Evolutionary conservation across 2,329 filamentous ascomycete genomes (phyloP).

Genomic region (Clonostachys byssicola): DNA sequence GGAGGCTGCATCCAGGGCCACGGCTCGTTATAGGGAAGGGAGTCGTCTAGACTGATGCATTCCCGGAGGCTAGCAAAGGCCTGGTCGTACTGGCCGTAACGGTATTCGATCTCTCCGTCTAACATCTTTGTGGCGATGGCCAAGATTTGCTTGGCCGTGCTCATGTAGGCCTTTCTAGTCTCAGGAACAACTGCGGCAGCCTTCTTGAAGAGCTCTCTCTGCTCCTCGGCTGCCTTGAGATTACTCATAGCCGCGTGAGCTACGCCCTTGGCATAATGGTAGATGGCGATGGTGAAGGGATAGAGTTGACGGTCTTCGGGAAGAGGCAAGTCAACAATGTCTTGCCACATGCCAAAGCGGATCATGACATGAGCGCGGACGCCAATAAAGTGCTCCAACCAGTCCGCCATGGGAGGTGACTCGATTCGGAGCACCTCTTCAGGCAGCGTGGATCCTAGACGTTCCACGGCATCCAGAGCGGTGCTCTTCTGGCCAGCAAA

Average conservation of each 20-base stretch:
- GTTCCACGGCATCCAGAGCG: constrained; percentile 54
- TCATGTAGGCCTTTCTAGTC: constrained; percentile 47
- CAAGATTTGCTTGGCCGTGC: constrained; percentile 50
- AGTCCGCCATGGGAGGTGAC: constrained; percentile 74
- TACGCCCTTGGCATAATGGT: constrained; percentile 64
- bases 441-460: constrained; percentile 59
- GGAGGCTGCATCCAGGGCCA: constrained; percentile 80
- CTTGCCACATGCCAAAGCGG: constrained; percentile 69
- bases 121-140: constrained; percentile 63
- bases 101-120: constrained; percentile 70
- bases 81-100: constrained; percentile 47
- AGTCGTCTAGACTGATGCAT: constrained; percentile 57
- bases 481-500: constrained; percentile 62
- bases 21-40: constrained; percentile 66
- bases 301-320: constrained; percentile 59
- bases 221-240: constrained; percentile 46
- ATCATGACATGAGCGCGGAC: constrained; percentile 67
- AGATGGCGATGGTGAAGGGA: constrained; percentile 64
- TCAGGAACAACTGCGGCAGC: constrained; percentile 47
- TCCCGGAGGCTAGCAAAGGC: constrained; percentile 57
- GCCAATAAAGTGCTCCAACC: constrained; percentile 67
- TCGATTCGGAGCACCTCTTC: constrained; percentile 59
- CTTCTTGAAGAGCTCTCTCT: constrained; percentile 45
- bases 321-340: constrained; percentile 52
- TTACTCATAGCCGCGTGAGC: constrained; percentile 57